phyloP scores from a whole-genome alignment of 75 land plant genomes.

The Chamaecyparis obtusa region DNA sequence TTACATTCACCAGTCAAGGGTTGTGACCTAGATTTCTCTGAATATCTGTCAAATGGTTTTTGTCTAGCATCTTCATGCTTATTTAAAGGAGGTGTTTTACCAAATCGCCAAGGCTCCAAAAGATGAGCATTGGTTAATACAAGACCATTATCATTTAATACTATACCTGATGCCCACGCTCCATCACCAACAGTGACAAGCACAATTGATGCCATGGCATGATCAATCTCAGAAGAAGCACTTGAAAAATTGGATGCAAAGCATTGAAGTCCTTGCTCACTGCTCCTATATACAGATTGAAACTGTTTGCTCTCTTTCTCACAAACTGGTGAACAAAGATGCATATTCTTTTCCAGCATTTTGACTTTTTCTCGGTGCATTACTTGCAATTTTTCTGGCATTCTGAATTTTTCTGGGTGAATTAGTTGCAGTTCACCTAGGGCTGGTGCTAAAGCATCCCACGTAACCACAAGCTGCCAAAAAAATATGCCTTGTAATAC shows the following conservation, averaged over 20 bases:
- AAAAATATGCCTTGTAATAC: background rate
- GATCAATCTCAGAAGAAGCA: constrained; percentile 31
- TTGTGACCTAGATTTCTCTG: constrained; percentile 14
- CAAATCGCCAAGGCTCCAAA: constrained; percentile 95
- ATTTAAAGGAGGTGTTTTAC: constrained; percentile 29
- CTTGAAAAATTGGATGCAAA: constrained; percentile 7
- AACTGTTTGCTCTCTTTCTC: background rate
- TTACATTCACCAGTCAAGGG: constrained; percentile 5
- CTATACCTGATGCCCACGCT: constrained; percentile 90
- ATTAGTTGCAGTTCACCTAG: constrained; percentile 19
- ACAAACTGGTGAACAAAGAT: background rate
- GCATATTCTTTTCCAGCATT: background rate
- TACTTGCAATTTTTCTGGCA: constrained; percentile 9
- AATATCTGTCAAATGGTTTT: background rate
- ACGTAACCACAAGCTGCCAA: constrained; percentile 81
- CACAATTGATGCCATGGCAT: constrained; percentile 71
- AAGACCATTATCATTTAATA: constrained; percentile 74
- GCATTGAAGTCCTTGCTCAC: background rate
- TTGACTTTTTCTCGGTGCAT: constrained; percentile 7
- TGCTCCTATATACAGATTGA: constrained; percentile 13
- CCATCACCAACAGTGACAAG: constrained; percentile 83
- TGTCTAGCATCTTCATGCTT: background rate
- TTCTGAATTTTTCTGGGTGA: constrained; percentile 5
- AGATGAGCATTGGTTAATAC: constrained; percentile 96
- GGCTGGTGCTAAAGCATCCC: constrained; percentile 66